phyloP scores from a whole-genome alignment of 2,329 filamentous ascomycete species.

The Fusarium ambrosium region DNA sequence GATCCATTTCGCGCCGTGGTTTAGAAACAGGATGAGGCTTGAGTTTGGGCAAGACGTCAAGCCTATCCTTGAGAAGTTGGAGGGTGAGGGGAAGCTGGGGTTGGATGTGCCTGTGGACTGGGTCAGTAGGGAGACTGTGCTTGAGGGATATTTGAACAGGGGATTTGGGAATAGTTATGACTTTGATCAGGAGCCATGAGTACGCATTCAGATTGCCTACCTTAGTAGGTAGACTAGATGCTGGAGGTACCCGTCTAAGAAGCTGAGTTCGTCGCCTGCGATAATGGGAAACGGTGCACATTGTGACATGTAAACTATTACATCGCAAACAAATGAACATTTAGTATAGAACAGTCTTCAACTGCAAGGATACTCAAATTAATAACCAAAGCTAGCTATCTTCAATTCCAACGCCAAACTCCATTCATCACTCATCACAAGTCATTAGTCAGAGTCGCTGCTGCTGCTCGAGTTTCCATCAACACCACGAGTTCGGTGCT shows the following conservation, averaged over 20 bases:
- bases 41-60: slow-evolving; percentile 65
- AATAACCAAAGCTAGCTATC: background rate
- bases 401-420: slow-evolving; percentile 22
- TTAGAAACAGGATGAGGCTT: slow-evolving; percentile 68
- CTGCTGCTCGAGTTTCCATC: slow-evolving; percentile 35
- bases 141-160: slow-evolving; percentile 65
- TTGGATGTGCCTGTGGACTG: slow-evolving; percentile 67
- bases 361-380: background rate
- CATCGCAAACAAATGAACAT: background rate
- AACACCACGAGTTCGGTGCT: slow-evolving; percentile 42
- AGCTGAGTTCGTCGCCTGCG: background rate
- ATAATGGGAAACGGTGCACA: background rate
- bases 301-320: background rate
- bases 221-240: background rate
- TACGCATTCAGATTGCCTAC: background rate
- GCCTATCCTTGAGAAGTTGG: slow-evolving; percentile 60
- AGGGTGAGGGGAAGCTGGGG: slow-evolving; percentile 50
- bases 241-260: background rate
- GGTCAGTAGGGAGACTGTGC: slow-evolving; percentile 57
- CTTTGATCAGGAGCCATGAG: slow-evolving; percentile 63
- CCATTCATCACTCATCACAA: slow-evolving; percentile 2
- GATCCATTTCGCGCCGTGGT: slow-evolving; percentile 71
- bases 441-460: slow-evolving; percentile 48
- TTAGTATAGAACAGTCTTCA: too few relatives aligned
- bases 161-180: slow-evolving; percentile 74